Conservation (phyloP, 345 rosid genomes). For the Populus tremula region DNA sequence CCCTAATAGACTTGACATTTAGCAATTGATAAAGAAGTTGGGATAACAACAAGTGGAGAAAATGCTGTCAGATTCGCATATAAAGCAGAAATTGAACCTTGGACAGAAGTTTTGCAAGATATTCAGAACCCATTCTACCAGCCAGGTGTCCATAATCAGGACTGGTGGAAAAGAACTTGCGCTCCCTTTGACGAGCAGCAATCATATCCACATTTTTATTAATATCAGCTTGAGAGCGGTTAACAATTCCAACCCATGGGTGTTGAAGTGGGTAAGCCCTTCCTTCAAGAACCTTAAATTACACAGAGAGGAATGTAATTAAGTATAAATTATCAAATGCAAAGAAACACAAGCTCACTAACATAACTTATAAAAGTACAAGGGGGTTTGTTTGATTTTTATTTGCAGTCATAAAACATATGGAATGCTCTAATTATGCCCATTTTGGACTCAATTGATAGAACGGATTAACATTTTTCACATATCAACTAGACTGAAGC, state of each 20-base stretch:
- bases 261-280: slow-evolving; percentile 26
- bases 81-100: slow-evolving; percentile 7
- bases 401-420: neutral
- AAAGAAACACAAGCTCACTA: neutral
- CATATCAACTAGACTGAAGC: neutral
- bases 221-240: slow-evolving; percentile 35
- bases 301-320: neutral
- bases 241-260: slow-evolving; percentile 37
- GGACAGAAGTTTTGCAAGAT: slow-evolving; percentile 32
- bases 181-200: slow-evolving; percentile 29
- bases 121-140: slow-evolving; percentile 33
- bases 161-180: slow-evolving; percentile 27
- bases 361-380: neutral
- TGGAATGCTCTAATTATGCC: neutral
- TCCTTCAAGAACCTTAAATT: slow-evolving; percentile 30
- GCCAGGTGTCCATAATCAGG: slow-evolving; percentile 35
- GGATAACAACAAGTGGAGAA: neutral
- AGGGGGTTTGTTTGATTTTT: neutral
- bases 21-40: neutral
- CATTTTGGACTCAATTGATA: neutral
- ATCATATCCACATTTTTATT: slow-evolving; percentile 30
- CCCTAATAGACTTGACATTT: neutral
- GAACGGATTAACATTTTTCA: neutral
- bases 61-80: neutral
- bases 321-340: neutral